A percentile compares a stretch with the other conserved stretches of the same genome.
Evolutionary conservation across 257 asterid species (phyloP).

Genomic region (Rauvolfia tetraphylla): DNA sequence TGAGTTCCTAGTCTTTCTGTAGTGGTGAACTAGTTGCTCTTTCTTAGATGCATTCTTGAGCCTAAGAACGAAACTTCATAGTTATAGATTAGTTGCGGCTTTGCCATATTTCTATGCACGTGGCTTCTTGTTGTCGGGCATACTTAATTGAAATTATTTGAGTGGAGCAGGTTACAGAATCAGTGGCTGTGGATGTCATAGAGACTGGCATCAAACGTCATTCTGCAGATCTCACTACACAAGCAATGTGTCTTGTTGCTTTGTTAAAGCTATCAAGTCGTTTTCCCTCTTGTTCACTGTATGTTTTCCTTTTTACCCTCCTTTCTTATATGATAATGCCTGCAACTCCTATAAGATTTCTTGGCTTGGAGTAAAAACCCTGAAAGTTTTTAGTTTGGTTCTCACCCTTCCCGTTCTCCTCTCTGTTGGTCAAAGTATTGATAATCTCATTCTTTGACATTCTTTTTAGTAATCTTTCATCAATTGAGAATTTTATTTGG

Average conservation of each 20-base stretch:
- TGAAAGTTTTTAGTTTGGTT: neutral
- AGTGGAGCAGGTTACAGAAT: constrained; percentile 77
- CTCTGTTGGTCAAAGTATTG: constrained; percentile 5
- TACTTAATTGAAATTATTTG: constrained; percentile 21
- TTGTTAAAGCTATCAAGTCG: constrained; percentile 91
- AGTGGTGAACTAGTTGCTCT: neutral
- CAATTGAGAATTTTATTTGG: constrained; percentile 7
- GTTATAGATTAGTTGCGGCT: neutral
- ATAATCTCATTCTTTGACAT: neutral
- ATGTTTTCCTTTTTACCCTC: constrained; percentile 33
- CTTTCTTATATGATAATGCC: constrained; percentile 5
- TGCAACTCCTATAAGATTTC: neutral
- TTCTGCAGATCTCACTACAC: constrained; percentile 71
- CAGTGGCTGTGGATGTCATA: constrained; percentile 85
- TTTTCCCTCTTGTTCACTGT: constrained; percentile 81
- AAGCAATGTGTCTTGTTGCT: constrained; percentile 85
- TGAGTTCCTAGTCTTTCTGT: no score
- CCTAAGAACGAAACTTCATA: neutral
- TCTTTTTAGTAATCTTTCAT: constrained; percentile 7
- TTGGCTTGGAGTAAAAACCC: neutral
- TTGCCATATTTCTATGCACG: constrained; percentile 1
- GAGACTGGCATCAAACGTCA: constrained; percentile 62
- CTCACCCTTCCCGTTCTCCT: neutral
- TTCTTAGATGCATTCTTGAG: neutral
- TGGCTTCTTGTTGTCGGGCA: constrained; percentile 16